A percentile compares a stretch with the other conserved stretches of the same genome.
phyloP scores from a whole-genome alignment of 441 rosid species.

The Pelargonium citronellum region DNA sequence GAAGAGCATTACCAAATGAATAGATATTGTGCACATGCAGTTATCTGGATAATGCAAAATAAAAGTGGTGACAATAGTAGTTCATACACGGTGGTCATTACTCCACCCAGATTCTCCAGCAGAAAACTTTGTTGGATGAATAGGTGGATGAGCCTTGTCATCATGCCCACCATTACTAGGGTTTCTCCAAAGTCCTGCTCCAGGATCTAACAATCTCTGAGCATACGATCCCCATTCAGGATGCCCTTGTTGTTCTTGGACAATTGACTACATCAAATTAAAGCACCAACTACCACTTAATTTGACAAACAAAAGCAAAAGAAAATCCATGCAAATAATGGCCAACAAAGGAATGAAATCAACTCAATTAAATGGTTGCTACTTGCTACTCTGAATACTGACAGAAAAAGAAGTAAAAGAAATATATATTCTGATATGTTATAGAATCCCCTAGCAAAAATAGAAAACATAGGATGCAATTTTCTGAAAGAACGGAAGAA shows the following conservation, averaged over 20 bases:
- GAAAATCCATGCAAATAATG: conserved; percentile 5
- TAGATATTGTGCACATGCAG: conserved; percentile 9
- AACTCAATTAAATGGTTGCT: background rate
- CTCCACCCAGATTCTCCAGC: conserved; percentile 79
- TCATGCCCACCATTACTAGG: conserved; percentile 93
- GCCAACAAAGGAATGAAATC: conserved; percentile 6
- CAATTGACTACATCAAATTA: conserved; percentile 52
- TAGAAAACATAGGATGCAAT: background rate
- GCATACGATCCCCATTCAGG: conserved; percentile 91
- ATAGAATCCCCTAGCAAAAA: background rate
- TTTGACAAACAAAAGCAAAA: conserved; percentile 7
- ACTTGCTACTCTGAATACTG: background rate
- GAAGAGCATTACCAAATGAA: conserved; percentile 11
- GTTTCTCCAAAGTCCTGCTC: conserved; percentile 78
- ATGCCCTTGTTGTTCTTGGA: conserved; percentile 75
- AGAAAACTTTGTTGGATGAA: conserved; percentile 92
- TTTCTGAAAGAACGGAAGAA: too few species aligned
- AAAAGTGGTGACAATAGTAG: conserved; percentile 3
- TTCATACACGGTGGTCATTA: conserved; percentile 75
- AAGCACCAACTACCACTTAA: conserved; percentile 21
- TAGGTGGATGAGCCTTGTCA: conserved; percentile 98
- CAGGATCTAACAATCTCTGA: conserved; percentile 65
- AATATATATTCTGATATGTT: background rate
- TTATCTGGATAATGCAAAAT: background rate
- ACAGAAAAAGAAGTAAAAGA: background rate